Base-by-base conservation (phyloP, 805 yeast species). In the Saccharomycopsis microspora region DNA sequence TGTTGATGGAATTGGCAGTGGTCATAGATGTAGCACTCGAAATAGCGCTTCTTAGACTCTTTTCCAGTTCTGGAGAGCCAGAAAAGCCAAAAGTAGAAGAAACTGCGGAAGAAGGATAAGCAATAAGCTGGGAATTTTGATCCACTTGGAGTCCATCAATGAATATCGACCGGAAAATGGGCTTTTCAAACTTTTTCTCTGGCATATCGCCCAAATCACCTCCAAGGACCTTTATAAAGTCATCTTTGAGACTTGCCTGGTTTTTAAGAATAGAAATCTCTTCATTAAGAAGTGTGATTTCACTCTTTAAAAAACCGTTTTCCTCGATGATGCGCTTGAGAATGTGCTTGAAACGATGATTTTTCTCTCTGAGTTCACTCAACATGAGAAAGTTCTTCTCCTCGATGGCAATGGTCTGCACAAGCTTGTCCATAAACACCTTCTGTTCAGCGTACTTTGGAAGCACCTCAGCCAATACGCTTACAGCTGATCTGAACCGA, bases 161-260 rank as follows among this genome's bases (percentile, higher is more conserved):
- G n/a, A 34, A 34, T 34, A 9, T 8, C n/a, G 8, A n/a, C 10
- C n/a, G n/a, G 36, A 9, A 34, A n/a, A 2, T 34, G 1, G 10
- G 36, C n/a, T 34, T n/a, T 8, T 34, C 10, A 34, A 34, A 34
- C 8, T 8, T 9, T 34, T 34, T n/a, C 8, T 34, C n/a, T 8
- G 36, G 36, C 10, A 34, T 34, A 9, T 34, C n/a, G 36, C n/a
- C 10, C 10, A 34, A 8, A n/a, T 8, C n/a, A n/a, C 36, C 8
- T 27, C 36, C 30, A 4, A 51, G 35, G n/a, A 51, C 51, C 10
- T 11, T 28, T 11, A 51, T 39, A 19, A 48, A 36, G 9, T 51
- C 54, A 29, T 48, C 52, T 27, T 46, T 48, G 34, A 51, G 38
- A 5, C 29, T 33, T 8, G 43, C 4, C 35, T 51, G 52, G 19